phyloP scores from a whole-genome alignment of 805 yeast species.

The Wickerhamomyces mucosus region DNA sequence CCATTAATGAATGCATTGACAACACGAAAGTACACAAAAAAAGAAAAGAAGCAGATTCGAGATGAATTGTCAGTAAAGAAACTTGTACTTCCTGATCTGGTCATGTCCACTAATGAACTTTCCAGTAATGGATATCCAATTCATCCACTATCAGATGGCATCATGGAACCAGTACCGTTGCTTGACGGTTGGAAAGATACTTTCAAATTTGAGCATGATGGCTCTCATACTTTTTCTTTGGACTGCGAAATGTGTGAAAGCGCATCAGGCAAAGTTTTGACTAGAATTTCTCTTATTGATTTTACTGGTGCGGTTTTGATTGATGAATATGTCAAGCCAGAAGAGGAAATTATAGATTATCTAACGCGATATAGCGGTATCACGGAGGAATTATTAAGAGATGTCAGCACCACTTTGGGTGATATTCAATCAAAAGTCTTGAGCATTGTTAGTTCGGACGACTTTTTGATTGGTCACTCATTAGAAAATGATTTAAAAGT shows the following conservation, averaged over 20 bases:
- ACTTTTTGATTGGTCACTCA: constrained; percentile 82
- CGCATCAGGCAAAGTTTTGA: constrained; percentile 50
- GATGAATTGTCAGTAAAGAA: constrained; percentile 21
- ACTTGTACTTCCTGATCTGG: constrained; percentile 42
- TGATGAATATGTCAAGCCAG: constrained; percentile 75
- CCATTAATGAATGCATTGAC: constrained; percentile 48
- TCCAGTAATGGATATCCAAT: constrained; percentile 48
- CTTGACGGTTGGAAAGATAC: constrained; percentile 47
- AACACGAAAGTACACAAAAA: constrained; percentile 45
- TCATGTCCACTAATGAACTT: constrained; percentile 41
- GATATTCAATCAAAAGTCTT: constrained; percentile 60
- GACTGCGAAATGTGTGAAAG: constrained; percentile 93
- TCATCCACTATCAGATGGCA: constrained; percentile 29
- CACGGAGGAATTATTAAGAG: constrained; percentile 53
- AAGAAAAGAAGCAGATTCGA: constrained; percentile 37
- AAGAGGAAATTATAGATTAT: constrained; percentile 66
- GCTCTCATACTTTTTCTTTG: constrained; percentile 61
- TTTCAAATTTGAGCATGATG: constrained; percentile 38
- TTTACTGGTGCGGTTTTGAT: constrained; percentile 48
- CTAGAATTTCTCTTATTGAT: constrained; percentile 71
- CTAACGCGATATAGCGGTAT: constrained; percentile 82
- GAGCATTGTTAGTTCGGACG: constrained; percentile 39
- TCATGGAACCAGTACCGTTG: constrained; percentile 5
- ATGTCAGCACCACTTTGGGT: constrained; percentile 50
- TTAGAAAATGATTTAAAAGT: constrained; percentile 74